A percentile compares a stretch with the other conserved stretches of the same genome.
These are phyloP conservation scores for Dicorynia guianensis DNA, from an alignment of 306 rosid species.

Conservation along the genomic window DNA sequence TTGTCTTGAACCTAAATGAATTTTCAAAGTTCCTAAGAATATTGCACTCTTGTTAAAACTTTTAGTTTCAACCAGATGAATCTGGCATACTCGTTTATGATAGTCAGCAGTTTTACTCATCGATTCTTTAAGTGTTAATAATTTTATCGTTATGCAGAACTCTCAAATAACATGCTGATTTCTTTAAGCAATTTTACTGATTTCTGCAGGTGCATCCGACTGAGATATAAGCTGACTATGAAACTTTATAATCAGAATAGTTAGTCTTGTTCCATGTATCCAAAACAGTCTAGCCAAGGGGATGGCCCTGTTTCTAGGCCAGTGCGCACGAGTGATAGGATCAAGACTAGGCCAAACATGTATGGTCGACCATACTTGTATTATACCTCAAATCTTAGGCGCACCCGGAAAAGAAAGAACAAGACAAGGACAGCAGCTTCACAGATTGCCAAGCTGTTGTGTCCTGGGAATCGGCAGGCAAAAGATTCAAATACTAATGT, in stretches of 20 bases:
- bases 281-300: slow-evolving; percentile 66
- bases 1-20: slow-evolving; percentile 1
- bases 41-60: too few species aligned
- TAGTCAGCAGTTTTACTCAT: slow-evolving; percentile 3
- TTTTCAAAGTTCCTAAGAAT: neutral
- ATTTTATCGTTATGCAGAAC: neutral
- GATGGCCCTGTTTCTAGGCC: slow-evolving; percentile 66
- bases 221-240: slow-evolving; percentile 26
- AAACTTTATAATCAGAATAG: slow-evolving; percentile 34
- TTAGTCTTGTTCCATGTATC: slow-evolving; percentile 62
- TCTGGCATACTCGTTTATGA: neutral
- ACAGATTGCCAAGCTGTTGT: slow-evolving; percentile 75
- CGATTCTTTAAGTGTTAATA: neutral
- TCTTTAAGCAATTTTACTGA: neutral
- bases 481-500: slow-evolving; percentile 51
- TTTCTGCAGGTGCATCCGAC: slow-evolving; percentile 47
- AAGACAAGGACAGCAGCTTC: slow-evolving; percentile 83
- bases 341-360: slow-evolving; percentile 59
- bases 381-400: slow-evolving; percentile 53
- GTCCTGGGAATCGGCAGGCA: slow-evolving; percentile 49
- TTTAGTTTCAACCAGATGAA: neutral
- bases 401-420: slow-evolving; percentile 58
- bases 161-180: neutral
- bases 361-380: slow-evolving; percentile 62
- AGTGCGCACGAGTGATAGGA: slow-evolving; percentile 82